Conservation (phyloP, 2,329 filamentous ascomycete species). For the Trichocomaceae sp. region DNA sequence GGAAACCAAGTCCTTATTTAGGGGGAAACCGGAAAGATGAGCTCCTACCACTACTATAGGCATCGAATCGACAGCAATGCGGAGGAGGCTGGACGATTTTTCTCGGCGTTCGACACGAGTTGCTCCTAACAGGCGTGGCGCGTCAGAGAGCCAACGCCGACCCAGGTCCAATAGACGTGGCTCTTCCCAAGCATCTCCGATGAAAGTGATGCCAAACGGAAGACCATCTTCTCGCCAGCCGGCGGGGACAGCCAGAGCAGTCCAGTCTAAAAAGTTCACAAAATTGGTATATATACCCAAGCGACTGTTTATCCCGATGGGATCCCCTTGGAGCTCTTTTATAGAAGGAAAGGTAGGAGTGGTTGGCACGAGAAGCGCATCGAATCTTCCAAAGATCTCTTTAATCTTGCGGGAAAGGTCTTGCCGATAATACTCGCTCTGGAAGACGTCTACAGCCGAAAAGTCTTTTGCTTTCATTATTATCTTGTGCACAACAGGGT, state of each 20-base stretch:
- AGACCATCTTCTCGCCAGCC: slow-evolving; percentile 31
- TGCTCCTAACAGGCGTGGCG: neutral
- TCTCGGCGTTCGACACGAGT: neutral
- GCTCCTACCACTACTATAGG: neutral
- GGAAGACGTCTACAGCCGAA: slow-evolving; percentile 43
- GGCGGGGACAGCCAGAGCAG: slow-evolving; percentile 29
- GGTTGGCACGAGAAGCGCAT: slow-evolving; percentile 51
- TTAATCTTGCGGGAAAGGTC: slow-evolving; percentile 21
- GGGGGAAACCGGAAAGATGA: neutral
- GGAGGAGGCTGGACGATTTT: too few species aligned
- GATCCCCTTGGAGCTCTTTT: slow-evolving; percentile 45
- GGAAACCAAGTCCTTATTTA: neutral
- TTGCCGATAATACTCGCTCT: slow-evolving; percentile 40
- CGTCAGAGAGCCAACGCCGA: neutral
- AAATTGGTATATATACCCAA: slow-evolving; percentile 55
- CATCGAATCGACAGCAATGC: neutral
- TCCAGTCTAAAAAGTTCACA: slow-evolving; percentile 55
- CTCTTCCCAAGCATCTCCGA: neutral
- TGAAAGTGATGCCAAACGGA: slow-evolving; percentile 18
- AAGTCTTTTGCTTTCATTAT: slow-evolving; percentile 14
- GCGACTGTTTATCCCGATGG: slow-evolving; percentile 49
- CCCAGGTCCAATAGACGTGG: neutral
- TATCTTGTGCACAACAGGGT: slow-evolving; percentile 30
- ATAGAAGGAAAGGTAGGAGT: slow-evolving; percentile 49
- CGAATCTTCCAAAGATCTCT: slow-evolving; percentile 26